Conservation (phyloP, 441 rosid genomes). For the Populus hybrid region DNA sequence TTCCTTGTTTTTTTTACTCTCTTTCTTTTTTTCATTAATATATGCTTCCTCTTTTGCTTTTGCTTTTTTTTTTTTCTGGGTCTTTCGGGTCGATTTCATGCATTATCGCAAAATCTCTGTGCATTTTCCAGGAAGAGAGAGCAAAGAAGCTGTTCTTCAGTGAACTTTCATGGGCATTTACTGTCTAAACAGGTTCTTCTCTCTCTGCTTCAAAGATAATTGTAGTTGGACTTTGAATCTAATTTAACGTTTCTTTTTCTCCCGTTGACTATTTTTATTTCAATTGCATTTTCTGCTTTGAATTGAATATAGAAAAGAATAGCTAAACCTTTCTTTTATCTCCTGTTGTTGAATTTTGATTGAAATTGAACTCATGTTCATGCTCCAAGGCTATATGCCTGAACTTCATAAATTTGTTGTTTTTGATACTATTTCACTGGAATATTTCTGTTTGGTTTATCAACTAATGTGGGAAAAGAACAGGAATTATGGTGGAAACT, state of each 20-base stretch:
- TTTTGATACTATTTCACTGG: neutral
- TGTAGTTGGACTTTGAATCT: neutral
- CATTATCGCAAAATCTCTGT: constrained; percentile 6
- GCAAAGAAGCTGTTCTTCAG: neutral
- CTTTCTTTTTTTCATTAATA: neutral
- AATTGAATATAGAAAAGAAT: neutral
- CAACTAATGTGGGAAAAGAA: too few species aligned
- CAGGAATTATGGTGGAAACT: too few species aligned
- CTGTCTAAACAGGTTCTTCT: constrained; percentile 14
- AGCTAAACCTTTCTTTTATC: neutral
- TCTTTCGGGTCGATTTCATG: neutral
- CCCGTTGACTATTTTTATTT: constrained; percentile 18
- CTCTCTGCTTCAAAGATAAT: neutral
- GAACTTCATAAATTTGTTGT: neutral
- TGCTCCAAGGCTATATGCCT: too few species aligned
- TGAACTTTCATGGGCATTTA: constrained; percentile 1
- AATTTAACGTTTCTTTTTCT: constrained; percentile 2
- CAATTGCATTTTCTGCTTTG: neutral
- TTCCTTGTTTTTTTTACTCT: neutral
- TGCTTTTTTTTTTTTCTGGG: neutral
- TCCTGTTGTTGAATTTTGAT: neutral
- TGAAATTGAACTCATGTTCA: neutral
- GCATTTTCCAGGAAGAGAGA: constrained; percentile 1
- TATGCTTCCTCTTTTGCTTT: neutral
- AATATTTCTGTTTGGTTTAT: neutral